These are phyloP conservation scores for Furcasterigmium sp. DNA, from an alignment of 2,329 filamentous ascomycete species.

Conservation along the genomic window DNA sequence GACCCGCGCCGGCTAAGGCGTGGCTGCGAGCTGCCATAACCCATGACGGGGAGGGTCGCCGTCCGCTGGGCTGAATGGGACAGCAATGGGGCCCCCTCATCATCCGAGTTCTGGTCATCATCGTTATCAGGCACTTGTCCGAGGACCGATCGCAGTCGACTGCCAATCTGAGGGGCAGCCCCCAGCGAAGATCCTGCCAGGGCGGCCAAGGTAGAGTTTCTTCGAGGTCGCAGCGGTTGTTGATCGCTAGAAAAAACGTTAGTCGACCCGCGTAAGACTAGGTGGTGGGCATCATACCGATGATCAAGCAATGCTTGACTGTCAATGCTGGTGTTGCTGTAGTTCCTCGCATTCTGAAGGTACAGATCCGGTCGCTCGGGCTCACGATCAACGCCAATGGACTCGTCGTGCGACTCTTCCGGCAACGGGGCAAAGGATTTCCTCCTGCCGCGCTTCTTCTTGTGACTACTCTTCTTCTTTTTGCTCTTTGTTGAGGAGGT, in stretches of 20 bases:
- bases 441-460: slow-evolving; percentile 69
- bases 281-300: slow-evolving; percentile 45
- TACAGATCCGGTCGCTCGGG: slow-evolving; percentile 40
- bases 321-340: slow-evolving; percentile 83
- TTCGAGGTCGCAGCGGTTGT: slow-evolving; percentile 57
- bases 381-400: slow-evolving; percentile 16
- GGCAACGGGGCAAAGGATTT: slow-evolving; percentile 72
- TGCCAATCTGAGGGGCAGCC: slow-evolving; percentile 22
- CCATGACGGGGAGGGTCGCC: slow-evolving; percentile 7
- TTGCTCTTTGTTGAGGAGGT: slow-evolving; percentile 7
- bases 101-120: slow-evolving; percentile 40
- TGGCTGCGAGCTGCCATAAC: slow-evolving; percentile 14
- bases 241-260: slow-evolving; percentile 41
- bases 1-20: slow-evolving; percentile 39
- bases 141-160: slow-evolving; percentile 14
- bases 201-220: slow-evolving; percentile 44
- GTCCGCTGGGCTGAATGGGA: slow-evolving; percentile 32
- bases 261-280: slow-evolving; percentile 15
- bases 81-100: slow-evolving; percentile 53
- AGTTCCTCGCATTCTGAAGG: slow-evolving; percentile 45
- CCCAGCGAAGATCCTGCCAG: slow-evolving; percentile 19
- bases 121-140: slow-evolving; percentile 29
- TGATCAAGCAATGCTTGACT: slow-evolving; percentile 87
- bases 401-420: slow-evolving; percentile 44
- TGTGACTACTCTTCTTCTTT: slow-evolving; percentile 66